Base-by-base conservation (phyloP, 2,329 filamentous ascomycete species). In the Thielaviopsis punctulata region DNA sequence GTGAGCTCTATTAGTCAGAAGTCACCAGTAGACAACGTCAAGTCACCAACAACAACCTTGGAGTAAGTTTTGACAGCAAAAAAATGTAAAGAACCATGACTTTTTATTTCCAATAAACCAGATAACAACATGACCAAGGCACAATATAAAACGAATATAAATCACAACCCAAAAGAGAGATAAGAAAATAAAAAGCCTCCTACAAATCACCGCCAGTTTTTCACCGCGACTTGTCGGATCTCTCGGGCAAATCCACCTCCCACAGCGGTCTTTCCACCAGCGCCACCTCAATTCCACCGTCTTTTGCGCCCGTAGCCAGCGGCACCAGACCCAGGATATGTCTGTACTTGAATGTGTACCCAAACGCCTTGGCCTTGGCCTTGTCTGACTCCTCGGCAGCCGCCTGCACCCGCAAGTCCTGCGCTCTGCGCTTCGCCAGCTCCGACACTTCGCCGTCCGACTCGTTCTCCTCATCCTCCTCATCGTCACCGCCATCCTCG, bases 281-380 rank as follows among this genome's bases (percentile, higher is more conserved):
- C 2, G 87, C 89, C 46, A 95, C 84, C 66, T 98, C 92, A 4
- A 84, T 67, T 10, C 69, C 65, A 59, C 65, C 55, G 58, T 63
- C 63, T 23, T 67, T 64, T 19, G 58, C 59, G 51, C 62, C 63
- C 25, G 60, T 59, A 18, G 57, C 60, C 57, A 74, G 65, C 44
- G 71, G 69, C 33, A 78, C 73, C 36, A 80, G 68, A 51, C 89
- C 92, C 56, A 98, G 71, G 59, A 98, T 88, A n/a, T 89, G 86
- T 54, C 89, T 77, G 67, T 96, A 98, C 66, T 94, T 93, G 72
- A 84, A 88, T 4, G 89, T 94, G 63, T 82, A 79, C 86, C 88
- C 96, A 68, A 69, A 76, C 56, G 65, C 68, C 56, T 58, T 61
- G 21, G 60, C 54, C 51, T 58, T 59, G 55, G 58, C 58, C 33